These are phyloP conservation scores for Physcomitrium patens DNA, from an alignment of 225 moss, liverwort and hornwort species.

Conservation along the genomic window DNA sequence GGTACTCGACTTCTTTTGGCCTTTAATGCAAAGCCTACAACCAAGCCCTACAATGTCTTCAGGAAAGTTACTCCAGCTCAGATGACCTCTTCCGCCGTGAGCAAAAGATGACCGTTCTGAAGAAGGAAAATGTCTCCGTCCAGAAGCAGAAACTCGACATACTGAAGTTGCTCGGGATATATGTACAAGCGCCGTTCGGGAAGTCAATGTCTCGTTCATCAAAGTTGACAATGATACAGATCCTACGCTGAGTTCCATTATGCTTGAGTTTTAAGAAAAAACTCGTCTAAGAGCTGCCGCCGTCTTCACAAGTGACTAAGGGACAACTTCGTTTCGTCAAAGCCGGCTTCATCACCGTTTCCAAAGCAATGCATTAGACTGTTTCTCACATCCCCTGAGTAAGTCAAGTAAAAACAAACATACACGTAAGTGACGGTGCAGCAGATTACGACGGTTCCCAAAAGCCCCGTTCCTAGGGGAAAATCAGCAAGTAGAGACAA, in stretches of 20 bases:
- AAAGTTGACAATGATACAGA: slow-evolving; percentile 43
- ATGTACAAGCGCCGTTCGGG: slow-evolving; percentile 42
- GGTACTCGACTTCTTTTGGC: slow-evolving; percentile 19
- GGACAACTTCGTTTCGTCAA: slow-evolving; percentile 28
- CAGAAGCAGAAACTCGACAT: slow-evolving; percentile 35
- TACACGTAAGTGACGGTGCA: slow-evolving; percentile 20
- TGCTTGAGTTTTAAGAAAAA: slow-evolving; percentile 14
- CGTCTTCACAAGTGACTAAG: slow-evolving; percentile 8
- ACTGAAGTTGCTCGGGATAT: slow-evolving; percentile 38
- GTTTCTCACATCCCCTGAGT: slow-evolving; percentile 32
- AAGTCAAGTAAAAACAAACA: slow-evolving; percentile 22
- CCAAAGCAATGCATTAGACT: not conserved
- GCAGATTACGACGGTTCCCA: not conserved
- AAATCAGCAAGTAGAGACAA: not conserved
- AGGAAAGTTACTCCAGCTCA: slow-evolving; percentile 33
- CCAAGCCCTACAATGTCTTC: slow-evolving; percentile 43
- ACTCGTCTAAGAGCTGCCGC: slow-evolving; percentile 37
- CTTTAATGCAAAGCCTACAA: slow-evolving; percentile 46
- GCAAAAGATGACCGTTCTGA: slow-evolving; percentile 29
- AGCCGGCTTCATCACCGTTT: slow-evolving; percentile 28
- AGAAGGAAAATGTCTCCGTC: slow-evolving; percentile 27
- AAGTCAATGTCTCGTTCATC: slow-evolving; percentile 35
- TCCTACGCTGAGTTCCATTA: slow-evolving; percentile 52
- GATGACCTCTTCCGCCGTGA: slow-evolving; percentile 27
- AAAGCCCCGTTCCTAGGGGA: not conserved